Base-by-base conservation (phyloP, 306 rosid genomes). In the Vigna angularis region DNA sequence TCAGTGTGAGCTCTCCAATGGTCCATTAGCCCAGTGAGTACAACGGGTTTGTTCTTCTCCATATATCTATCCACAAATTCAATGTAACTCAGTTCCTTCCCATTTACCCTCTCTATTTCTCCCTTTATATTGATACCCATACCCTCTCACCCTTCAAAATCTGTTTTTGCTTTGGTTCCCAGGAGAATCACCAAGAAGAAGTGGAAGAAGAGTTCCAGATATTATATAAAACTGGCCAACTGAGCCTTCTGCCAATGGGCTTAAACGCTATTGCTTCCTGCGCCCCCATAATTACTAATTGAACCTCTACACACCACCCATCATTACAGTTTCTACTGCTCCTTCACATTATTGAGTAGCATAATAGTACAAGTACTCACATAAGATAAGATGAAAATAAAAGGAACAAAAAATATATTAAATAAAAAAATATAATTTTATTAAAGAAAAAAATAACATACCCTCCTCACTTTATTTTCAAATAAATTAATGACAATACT, bases 1-100 rank as follows among this genome's bases (percentile, higher is more conserved):
- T 95, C 98, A 68, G 67, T 62, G 84, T 74, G 89, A 85, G 98
- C 93, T 28, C 76, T 89, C 98, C 97, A 95, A 86, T 86, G 87
- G 17, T 89, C 93, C 87, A 86, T 87, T 38, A 92, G 83, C 73
- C 95, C 96, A 8, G 91, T 91, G 57, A 92, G 77, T 56, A 95
- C 85, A 66, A 95, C 92, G 13, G 98, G 98, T 16, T 75, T 85
- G 82, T 95, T 95, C 83, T 85, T 89, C 49, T 87, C 85, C 98
- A 92, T 79, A 66, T 76, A 92, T 11, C 83, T 83, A 79, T 86
- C 61, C 50, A 77, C 97, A 73, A 95, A 95, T 58, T 89, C 96
- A 66, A 36, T 14, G 85, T 95, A 91, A 71, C 83, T 82, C 76
- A 95, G 15, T 70, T 81, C 91, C 34, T 87, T 90, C 62, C 88